Evolutionary conservation across 495 filamentous ascomycete genomes (phyloP).

Genomic region (Cryomyces antarcticus): DNA sequence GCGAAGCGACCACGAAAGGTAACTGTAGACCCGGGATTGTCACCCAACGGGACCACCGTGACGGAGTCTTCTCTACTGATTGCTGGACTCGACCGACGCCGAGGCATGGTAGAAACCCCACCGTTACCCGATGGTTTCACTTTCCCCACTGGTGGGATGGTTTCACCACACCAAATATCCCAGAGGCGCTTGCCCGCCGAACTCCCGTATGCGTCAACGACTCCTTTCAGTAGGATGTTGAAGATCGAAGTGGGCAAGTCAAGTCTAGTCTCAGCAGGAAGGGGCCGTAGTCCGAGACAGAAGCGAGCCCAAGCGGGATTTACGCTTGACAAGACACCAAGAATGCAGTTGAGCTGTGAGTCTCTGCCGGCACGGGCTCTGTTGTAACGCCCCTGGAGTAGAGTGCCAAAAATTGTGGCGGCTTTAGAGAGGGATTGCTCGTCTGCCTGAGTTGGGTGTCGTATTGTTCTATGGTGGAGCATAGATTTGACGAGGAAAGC

Average conservation of each 20-base stretch:
- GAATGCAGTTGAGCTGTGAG: not conserved
- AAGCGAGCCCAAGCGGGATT: slow-evolving; percentile 2
- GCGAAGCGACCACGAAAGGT: slow-evolving; percentile 3
- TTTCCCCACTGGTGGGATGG: slow-evolving; percentile 9
- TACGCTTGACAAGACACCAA: not conserved
- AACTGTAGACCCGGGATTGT: not conserved
- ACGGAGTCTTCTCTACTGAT: not conserved
- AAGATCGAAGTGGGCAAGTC: slow-evolving; percentile 16
- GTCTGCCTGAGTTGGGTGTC: not conserved
- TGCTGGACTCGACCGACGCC: not conserved
- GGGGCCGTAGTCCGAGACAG: not conserved
- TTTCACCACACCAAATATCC: slow-evolving; percentile 21
- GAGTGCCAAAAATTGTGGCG: not conserved
- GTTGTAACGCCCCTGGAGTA: not conserved
- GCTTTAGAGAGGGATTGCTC: not conserved
- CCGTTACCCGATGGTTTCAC: slow-evolving; percentile 7
- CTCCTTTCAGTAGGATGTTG: slow-evolving; percentile 25
- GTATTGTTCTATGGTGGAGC: slow-evolving; percentile 1
- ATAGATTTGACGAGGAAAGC: slow-evolving; percentile 10
- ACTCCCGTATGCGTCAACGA: slow-evolving; percentile 28
- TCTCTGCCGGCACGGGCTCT: not conserved
- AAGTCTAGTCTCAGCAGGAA: not conserved
- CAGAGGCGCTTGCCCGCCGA: slow-evolving; percentile 21
- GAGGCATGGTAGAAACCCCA: not conserved
- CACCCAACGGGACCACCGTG: not conserved